Base-by-base conservation (phyloP, 805 yeast species). In the Metschnikowia kofuensis region DNA sequence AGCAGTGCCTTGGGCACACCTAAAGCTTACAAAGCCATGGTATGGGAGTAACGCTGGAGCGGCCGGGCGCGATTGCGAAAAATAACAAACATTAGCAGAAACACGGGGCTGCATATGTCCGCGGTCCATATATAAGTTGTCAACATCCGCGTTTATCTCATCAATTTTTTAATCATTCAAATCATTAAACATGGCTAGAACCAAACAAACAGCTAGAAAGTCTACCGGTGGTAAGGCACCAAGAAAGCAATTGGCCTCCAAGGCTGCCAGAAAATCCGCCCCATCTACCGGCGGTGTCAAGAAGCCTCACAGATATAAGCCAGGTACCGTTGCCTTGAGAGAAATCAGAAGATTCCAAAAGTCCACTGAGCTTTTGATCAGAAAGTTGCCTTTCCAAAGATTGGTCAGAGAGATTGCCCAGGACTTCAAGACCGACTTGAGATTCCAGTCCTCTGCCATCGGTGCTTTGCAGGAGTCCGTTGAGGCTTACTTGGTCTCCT, bases 391-490 rank as follows among this genome's bases (percentile, higher is more conserved):
- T 52, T 92, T 92, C 86, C 97, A 92, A 73, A 85, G 97, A 80
- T 82, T 91, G 69, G 97, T 91, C 50, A 82, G 97, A 74, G 97
- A 91, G 76, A 89, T 92, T 56, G 96, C 97, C 56, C 92, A 87
- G 74, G 97, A 90, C 70, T 87, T 87, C 83, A 87, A 85, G 79
- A 83, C 92, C 62, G 95, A 87, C 69, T 82, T 90, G 74, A 85
- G 96, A 80, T 92, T 94, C 85, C 97, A 92, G 75, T 87, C 96
- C 49, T 87, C 96, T 59, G 99, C 99, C 59, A 87, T 92, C 59
- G 91, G 96, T 76, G 99, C 99, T 61, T 79, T 92, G 64, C 99
- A 92, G 75, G 99, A 94, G 78, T 91, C 98, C 56, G 96, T 92
- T 55, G 99, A 92, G 80, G 97, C 97, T 66, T 94, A 90, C 82